Evolutionary conservation across 2,329 filamentous ascomycete genomes (phyloP), one percentile per base, ranked within the genome.

Genomic region (Monosporascus cannonballus): DNA sequence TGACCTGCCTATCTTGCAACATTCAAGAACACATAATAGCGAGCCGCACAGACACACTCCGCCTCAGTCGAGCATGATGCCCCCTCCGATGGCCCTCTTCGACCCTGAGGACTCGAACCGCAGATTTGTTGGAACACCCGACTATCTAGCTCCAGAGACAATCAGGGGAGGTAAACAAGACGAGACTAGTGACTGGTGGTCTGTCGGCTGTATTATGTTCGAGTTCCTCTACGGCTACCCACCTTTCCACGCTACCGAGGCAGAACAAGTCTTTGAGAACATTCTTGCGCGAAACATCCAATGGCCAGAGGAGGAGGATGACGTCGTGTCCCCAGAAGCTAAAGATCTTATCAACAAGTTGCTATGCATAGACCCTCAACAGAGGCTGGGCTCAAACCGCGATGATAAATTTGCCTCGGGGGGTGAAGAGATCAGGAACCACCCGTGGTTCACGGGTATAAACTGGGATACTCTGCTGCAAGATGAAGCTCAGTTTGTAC

Each of bases 181-280:
- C 65, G 93, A 97, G 69, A 94, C 93, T 60, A 97, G 94, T 67
- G 94, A 99, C 83, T 99, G 94, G 94, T 99, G 94, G 94, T 97
- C 94, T 22, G 80, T 99, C n/a, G 94, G 94, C 1, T 99, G 95
- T 69, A 97, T 99, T 61, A 76, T 97, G 70, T 99, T 96, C 64
- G 94, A 99, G 65, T 96, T 96, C 60, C 75, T 99, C 2, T 97
- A 90, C 65, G 94, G 94, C 1, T 87, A 90, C 53, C 94, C 94
- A 1, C 94, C 94, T 0, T 99, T 99, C 70, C 91, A 97, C 68
- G 94, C 90, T 1, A 77, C 80, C 20, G 91, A 92, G 47, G 90
- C 94, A 0, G 94, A 99, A 62, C 80, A 94, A 61, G 94, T 99
- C 1, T 99, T 99, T 65, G 90, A 96, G 62, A 99, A 99, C 63